phyloP scores from a whole-genome alignment of 2,329 filamentous ascomycete species.

The Aspergillus candidus region DNA sequence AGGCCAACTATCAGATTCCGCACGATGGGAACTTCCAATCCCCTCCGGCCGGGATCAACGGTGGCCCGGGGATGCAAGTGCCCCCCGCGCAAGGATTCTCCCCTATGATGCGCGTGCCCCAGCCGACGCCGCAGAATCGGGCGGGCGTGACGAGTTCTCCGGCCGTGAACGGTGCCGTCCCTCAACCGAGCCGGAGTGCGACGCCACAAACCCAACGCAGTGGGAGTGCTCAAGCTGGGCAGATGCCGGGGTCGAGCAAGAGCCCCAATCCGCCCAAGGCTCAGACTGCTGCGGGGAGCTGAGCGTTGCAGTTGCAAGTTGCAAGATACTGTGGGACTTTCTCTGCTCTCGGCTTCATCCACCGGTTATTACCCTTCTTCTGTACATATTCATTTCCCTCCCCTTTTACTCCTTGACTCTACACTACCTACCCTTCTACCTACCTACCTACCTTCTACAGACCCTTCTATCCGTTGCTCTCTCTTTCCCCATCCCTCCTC shows the following conservation, averaged over 20 bases:
- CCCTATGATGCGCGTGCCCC: conserved; percentile 49
- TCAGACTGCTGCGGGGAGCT: conserved; percentile 36
- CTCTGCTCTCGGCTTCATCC: conserved; percentile 1
- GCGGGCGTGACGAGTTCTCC: conserved; percentile 36
- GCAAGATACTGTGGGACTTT: neutral
- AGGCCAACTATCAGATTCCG: conserved; percentile 36
- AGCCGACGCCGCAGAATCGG: conserved; percentile 39
- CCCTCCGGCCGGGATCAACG: conserved; percentile 30
- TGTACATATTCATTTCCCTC: conserved; percentile 27
- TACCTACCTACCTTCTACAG: neutral
- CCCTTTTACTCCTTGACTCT: conserved; percentile 1
- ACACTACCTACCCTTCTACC: conserved; percentile 2
- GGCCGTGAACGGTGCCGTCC: conserved; percentile 40
- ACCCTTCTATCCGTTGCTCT: neutral
- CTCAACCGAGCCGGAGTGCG: conserved; percentile 39
- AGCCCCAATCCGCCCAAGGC: conserved; percentile 39
- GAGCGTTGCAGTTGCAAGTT: conserved; percentile 4
- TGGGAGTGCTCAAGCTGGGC: conserved; percentile 37
- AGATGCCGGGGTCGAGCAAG: conserved; percentile 32
- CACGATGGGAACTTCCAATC: conserved; percentile 35
- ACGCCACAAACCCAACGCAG: conserved; percentile 44
- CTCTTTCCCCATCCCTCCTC: neutral
- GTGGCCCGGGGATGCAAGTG: conserved; percentile 36
- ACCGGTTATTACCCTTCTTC: conserved; percentile 15
- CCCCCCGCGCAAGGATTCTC: conserved; percentile 47